phyloP scores from a whole-genome alignment of 1,139 yeast species.

The Magnusiomyces clavatus region DNA sequence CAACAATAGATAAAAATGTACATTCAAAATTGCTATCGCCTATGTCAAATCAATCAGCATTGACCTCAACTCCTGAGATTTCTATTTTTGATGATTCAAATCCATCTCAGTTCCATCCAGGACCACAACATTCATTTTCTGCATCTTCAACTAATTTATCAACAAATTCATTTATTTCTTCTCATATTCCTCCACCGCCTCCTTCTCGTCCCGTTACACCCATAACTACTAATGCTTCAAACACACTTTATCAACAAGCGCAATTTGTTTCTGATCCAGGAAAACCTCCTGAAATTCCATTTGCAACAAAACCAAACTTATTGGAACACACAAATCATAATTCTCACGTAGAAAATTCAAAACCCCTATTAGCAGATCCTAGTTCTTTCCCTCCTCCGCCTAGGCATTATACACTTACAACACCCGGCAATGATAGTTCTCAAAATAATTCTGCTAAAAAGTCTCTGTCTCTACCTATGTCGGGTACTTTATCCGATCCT shows the following conservation, averaged over 20 bases:
- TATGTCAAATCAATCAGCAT: no score
- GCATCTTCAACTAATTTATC: background rate
- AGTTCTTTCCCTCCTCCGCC: slow-evolving; percentile 1
- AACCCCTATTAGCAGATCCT: slow-evolving; percentile 11
- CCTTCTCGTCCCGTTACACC: background rate
- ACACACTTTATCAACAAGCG: no score
- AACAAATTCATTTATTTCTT: background rate
- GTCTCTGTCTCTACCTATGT: slow-evolving; percentile 1
- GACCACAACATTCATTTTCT: background rate
- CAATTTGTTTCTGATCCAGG: no score
- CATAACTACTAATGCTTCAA: no score
- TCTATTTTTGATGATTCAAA: no score
- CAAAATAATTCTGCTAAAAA: background rate
- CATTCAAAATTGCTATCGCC: no score
- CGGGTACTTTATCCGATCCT: slow-evolving; percentile 8
- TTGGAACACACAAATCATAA: background rate
- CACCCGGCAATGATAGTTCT: background rate
- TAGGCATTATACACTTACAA: background rate
- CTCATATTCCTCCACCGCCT: background rate
- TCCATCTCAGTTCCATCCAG: no score
- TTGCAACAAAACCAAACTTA: background rate
- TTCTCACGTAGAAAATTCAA: background rate
- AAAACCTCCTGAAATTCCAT: background rate
- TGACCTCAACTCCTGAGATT: no score
- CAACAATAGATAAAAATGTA: no score